Conservation (phyloP, 768 basidiomycete genomes). For the Mrakia hoshinonis region DNA sequence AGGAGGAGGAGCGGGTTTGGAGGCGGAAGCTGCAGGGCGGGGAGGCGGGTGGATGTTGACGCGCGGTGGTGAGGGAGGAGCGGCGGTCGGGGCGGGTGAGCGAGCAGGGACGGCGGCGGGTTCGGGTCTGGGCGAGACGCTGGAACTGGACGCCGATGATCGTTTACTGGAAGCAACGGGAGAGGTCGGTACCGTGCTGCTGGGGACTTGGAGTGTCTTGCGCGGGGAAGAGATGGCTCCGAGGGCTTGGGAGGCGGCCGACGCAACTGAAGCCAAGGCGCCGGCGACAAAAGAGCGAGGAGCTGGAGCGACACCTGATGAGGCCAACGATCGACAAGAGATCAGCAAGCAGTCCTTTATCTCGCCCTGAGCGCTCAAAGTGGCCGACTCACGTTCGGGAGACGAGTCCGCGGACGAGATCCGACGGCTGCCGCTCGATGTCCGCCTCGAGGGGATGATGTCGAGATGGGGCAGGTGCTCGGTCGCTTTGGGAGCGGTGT, state of each 20-base stretch:
- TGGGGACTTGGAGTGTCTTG: neutral
- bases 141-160: too few species aligned
- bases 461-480: neutral
- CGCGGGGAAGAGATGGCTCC: neutral
- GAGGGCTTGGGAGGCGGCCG: constrained; percentile 6
- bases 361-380: neutral
- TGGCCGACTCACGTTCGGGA: neutral
- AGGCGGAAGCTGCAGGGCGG: too few species aligned
- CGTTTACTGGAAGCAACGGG: too few species aligned
- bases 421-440: neutral
- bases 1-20: neutral
- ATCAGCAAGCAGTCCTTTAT: neutral
- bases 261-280: neutral
- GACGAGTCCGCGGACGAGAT: neutral
- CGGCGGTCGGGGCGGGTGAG: too few species aligned
- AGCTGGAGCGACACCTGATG: neutral
- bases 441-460: neutral
- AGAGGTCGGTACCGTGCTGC: too few species aligned
- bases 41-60: too few species aligned
- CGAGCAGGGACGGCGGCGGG: too few species aligned
- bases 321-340: neutral
- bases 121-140: too few species aligned
- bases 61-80: too few species aligned
- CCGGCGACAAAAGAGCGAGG: neutral
- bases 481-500: neutral